Evolutionary conservation across 345 rosid species (phyloP).

Genomic region (Punica granatum): DNA sequence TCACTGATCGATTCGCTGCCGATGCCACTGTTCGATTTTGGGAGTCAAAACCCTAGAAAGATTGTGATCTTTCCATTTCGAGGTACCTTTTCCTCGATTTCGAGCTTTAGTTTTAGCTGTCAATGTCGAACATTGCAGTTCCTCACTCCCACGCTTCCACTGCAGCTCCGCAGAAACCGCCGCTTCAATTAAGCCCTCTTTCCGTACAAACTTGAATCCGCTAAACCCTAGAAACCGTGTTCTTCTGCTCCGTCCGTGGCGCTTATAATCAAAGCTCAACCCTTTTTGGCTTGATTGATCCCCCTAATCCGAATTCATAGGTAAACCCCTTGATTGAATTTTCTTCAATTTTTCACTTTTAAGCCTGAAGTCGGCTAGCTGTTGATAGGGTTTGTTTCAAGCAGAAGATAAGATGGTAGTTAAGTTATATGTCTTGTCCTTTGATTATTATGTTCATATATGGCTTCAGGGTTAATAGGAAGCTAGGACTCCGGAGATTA

Average conservation of each 20-base stretch:
- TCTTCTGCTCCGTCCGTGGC: neutral
- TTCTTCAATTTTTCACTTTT: neutral
- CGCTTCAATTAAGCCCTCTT: neutral
- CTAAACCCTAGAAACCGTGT: neutral
- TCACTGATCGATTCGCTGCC: neutral
- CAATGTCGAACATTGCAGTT: neutral
- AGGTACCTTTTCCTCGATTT: neutral
- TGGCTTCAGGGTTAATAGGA: slow-evolving; percentile 19
- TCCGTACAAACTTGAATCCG: neutral
- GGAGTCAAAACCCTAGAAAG: neutral
- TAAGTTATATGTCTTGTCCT: no score
- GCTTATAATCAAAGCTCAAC: neutral
- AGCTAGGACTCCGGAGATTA: slow-evolving; percentile 13
- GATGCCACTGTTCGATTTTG: neutral
- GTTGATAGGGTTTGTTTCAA: neutral
- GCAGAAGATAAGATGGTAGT: slow-evolving; percentile 1
- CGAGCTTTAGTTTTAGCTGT: neutral
- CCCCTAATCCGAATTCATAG: neutral
- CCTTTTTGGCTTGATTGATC: neutral
- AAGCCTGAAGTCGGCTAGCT: neutral
- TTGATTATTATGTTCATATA: neutral
- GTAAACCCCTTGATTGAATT: neutral
- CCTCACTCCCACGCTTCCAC: neutral
- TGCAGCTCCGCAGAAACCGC: neutral
- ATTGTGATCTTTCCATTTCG: neutral